Base-by-base conservation (phyloP, 345 rosid genomes). In the Mallotus nudiflorus region DNA sequence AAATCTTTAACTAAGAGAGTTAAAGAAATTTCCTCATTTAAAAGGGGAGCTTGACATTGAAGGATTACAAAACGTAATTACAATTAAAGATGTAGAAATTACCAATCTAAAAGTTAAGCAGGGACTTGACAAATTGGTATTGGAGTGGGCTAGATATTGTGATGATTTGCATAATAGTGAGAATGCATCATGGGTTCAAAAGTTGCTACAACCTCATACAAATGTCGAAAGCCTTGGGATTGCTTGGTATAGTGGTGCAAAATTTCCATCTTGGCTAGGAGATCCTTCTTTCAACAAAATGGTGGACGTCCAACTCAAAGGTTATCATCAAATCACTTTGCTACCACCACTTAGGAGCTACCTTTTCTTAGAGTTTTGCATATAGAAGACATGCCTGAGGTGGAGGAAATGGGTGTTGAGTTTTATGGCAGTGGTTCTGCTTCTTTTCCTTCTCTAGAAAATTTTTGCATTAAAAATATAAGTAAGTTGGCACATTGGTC, bases 401-500 rank as follows among this genome's bases (percentile, higher is more conserved):
- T n/a, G n/a, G n/a, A n/a, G n/a, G n/a, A n/a, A n/a, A 68, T 75
- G 18, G 79, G 69, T 13, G 10, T 3, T 15, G 75, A 69, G 20
- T 48, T 75, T 12, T 65, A 62, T 45, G 74, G 74, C 57, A 39
- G 31, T 15, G n/a, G 49, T 25, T 53, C 28, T 42, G 27, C 70
- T 10, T 66, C 69, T 62, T 69, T 69, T 24, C 74, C 69, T 2
- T 55, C 60, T 6, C 33, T 69, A 56, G 66, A 63, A 66, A 54
- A 39, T 16, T 42, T 64, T 15, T 9, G 45, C 49, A 78, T 83
- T 74, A 40, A 50, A 16, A 51, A 16, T n/a, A 58, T 81, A 80
- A 65, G n/a, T 10, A 71, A 72, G 60, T 78, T 83, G 87, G 73
- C 70, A 40, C 67, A 67, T 25, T 81, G 87, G 85, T 31, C 39